Conservation (phyloP, 495 filamentous ascomycete species). For the Coniosporium apollinis region DNA sequence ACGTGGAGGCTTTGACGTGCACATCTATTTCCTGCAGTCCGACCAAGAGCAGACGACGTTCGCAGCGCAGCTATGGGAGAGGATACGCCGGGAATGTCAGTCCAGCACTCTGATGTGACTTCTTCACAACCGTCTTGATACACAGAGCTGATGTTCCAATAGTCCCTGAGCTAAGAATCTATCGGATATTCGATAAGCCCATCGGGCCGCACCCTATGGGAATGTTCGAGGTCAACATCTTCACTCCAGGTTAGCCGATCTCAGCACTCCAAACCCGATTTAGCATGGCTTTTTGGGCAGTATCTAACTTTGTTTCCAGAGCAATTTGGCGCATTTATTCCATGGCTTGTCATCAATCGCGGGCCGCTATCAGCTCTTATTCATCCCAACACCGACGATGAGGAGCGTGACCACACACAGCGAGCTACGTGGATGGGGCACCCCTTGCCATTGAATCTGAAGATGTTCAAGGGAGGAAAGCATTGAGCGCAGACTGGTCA, state of each 20-base stretch:
- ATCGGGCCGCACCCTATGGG: constrained; percentile 68
- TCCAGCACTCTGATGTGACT: constrained; percentile 1
- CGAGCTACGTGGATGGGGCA: constrained; percentile 77
- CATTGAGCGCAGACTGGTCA: no score
- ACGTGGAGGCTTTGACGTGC: constrained; percentile 48
- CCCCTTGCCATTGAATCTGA: constrained; percentile 48
- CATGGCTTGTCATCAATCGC: constrained; percentile 71
- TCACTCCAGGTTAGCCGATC: constrained; percentile 45
- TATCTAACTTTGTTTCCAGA: constrained; percentile 5
- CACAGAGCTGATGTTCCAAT: background rate
- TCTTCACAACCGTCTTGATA: background rate
- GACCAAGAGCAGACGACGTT: constrained; percentile 45
- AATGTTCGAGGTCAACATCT: constrained; percentile 88
- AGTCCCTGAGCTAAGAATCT: constrained; percentile 80
- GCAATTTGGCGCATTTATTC: constrained; percentile 75
- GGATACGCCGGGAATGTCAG: constrained; percentile 66
- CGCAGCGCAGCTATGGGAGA: constrained; percentile 55
- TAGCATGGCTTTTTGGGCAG: background rate
- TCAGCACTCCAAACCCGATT: no score
- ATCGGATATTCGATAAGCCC: constrained; percentile 57
- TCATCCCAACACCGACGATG: constrained; percentile 63
- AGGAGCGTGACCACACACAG: constrained; percentile 54
- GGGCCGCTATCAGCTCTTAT: constrained; percentile 66
- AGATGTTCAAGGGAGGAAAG: constrained; percentile 26
- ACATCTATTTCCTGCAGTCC: constrained; percentile 52